phyloP scores from a whole-genome alignment of 768 basidiomycete genomes.

The Pleurotus sapidus region DNA sequence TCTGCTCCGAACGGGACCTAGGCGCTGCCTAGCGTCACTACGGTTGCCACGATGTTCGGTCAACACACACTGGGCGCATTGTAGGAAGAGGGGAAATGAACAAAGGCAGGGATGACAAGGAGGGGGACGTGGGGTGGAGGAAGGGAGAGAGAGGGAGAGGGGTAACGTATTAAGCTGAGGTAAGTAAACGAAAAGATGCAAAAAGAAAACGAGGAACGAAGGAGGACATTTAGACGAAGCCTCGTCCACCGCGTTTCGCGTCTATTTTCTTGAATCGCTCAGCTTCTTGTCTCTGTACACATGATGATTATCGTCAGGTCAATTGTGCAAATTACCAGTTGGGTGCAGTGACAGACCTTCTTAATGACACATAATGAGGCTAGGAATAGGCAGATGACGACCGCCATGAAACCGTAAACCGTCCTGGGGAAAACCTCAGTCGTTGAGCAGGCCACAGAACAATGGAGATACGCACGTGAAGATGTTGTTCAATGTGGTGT shows the following conservation, averaged over 20 bases:
- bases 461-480: slow-evolving; percentile 65
- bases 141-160: neutral
- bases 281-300: slow-evolving; percentile 64
- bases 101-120: neutral
- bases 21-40: slow-evolving; percentile 1
- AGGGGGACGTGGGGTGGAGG: neutral
- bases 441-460: neutral
- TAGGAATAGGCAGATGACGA: slow-evolving; percentile 72
- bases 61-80: slow-evolving; percentile 1
- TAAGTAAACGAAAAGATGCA: neutral
- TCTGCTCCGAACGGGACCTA: neutral
- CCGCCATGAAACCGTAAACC: slow-evolving; percentile 83
- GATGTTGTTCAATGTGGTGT: slow-evolving; percentile 71
- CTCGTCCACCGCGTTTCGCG: slow-evolving; percentile 80
- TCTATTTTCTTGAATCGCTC: slow-evolving; percentile 90
- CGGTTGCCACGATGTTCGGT: slow-evolving; percentile 3
- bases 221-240: slow-evolving; percentile 63
- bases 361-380: slow-evolving; percentile 86
- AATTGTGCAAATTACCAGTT: neutral
- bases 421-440: slow-evolving; percentile 17
- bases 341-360: slow-evolving; percentile 40
- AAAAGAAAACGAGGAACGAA: neutral
- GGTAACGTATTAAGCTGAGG: slow-evolving; percentile 1
- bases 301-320: slow-evolving; percentile 1
- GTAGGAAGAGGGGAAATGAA: neutral